Evolutionary conservation across 768 basidiomycete genomes (phyloP).

Genomic region (Nevesoporus exiguus): DNA sequence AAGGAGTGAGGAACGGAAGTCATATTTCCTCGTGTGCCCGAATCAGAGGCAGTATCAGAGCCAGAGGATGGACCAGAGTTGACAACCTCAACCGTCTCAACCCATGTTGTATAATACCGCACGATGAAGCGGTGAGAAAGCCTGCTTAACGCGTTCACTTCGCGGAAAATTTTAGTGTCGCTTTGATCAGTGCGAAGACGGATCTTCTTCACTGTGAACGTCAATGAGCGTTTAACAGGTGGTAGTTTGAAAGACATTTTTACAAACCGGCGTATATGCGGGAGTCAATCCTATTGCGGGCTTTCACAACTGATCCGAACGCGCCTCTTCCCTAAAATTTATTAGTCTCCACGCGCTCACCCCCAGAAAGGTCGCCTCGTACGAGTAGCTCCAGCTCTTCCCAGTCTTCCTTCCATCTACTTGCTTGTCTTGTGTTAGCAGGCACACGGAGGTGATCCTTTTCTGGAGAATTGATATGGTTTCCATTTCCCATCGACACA

Average conservation of each 20-base stretch:
- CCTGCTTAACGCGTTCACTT: slow-evolving; percentile 84
- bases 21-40: slow-evolving; percentile 44
- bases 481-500: slow-evolving; percentile 46
- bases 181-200: slow-evolving; percentile 73
- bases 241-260: not conserved
- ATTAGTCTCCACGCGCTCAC: not conserved
- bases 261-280: slow-evolving; percentile 75
- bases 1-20: slow-evolving; percentile 53
- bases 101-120: slow-evolving; percentile 88
- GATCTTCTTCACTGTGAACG: slow-evolving; percentile 76
- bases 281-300: slow-evolving; percentile 81
- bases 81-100: slow-evolving; percentile 62
- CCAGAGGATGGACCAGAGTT: slow-evolving; percentile 49
- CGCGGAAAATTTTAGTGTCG: slow-evolving; percentile 85
- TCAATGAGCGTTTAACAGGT: not conserved
- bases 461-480: slow-evolving; percentile 55
- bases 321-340: slow-evolving; percentile 72
- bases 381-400: slow-evolving; percentile 87
- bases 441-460: slow-evolving; percentile 53
- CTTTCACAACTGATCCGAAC: slow-evolving; percentile 94
- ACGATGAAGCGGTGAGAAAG: slow-evolving; percentile 90
- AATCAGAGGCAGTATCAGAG: slow-evolving; percentile 37
- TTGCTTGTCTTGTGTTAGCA: slow-evolving; percentile 47
- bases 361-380: slow-evolving; percentile 2
- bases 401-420: slow-evolving; percentile 92